Base-by-base conservation (phyloP, 2,329 filamentous ascomycete species). In the Cladosporium sp. region DNA sequence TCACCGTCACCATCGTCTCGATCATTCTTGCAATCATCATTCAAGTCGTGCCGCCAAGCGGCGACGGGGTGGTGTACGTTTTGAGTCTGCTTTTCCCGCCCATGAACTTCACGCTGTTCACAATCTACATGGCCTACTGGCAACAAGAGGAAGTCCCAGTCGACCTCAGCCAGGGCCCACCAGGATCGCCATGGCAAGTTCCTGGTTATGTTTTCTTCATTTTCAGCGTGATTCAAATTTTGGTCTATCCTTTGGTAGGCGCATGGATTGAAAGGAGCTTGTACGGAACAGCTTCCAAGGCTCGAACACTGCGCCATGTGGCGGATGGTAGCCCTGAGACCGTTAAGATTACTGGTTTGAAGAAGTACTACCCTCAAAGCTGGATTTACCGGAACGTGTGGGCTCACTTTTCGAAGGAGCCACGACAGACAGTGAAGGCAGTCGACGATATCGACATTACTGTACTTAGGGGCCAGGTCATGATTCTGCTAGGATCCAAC, bases 21-120 rank as follows among this genome's bases (percentile, higher is more conserved):
- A 84, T 96, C 28, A 79, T 96, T 2, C 82, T 97, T 1, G 93
- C 90, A 18, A 91, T 97, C 70, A 81, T 97, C 25, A 89, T 92
- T 0, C 93, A 97, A 77, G 87, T 92, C 18, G 81, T 91, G 21
- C 87, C 85, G 0, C 83, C 82, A 1, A 86, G 87, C 3, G 81
- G 79, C 10, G 91, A 88, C 0, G 87, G 80, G 1, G 83, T 87
- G 0, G 90, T 94, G 3, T 84, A 85, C 6, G 80, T 91, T 3
- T 81, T 96, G 14, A 89, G 89, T 67, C 75, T 96, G 16, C 77
- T 97, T 0, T 97, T 97, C 74, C 86, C 92, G 0, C 91, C 93
- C 0, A 96, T 93, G 82, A 93, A 92, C 71, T 97, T 92, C 74
- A 90, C 94, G 16, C 93, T 89, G 75, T 95, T 94, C 74, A 88